Conservation (phyloP, 306 rosid species). For the Trifolium repens region DNA sequence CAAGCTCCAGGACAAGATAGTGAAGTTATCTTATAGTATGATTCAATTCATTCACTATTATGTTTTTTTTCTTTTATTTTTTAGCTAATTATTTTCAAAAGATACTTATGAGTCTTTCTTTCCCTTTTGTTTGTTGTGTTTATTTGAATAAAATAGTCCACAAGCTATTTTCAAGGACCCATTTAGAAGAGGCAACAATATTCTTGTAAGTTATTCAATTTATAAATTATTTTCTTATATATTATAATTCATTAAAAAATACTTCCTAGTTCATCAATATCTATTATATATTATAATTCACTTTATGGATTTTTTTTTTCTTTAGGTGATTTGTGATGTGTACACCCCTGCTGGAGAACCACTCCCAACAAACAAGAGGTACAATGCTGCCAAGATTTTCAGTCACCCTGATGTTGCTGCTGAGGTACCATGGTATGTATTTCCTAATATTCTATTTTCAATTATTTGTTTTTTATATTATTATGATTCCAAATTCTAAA, state of each 20-base stretch:
- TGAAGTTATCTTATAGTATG: slow-evolving; percentile 73
- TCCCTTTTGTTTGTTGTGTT: neutral
- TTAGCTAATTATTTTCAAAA: neutral
- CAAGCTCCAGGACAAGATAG: slow-evolving; percentile 78
- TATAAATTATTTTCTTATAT: neutral
- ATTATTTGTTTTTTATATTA: too few species aligned
- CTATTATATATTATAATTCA: neutral
- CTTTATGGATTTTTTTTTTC: too few species aligned
- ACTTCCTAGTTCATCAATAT: neutral
- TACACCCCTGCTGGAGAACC: slow-evolving; percentile 73
- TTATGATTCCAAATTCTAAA: too few species aligned
- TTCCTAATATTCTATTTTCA: too few species aligned
- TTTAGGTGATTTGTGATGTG: slow-evolving; percentile 65
- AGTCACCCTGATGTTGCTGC: slow-evolving; percentile 59
- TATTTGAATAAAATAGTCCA: slow-evolving; percentile 49
- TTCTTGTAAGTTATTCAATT: slow-evolving; percentile 53
- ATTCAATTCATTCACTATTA: neutral
- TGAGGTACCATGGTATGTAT: slow-evolving; percentile 62
- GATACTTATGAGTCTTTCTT: slow-evolving; percentile 12
- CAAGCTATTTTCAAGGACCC: slow-evolving; percentile 76
- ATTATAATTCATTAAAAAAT: neutral
- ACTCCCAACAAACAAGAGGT: slow-evolving; percentile 45
- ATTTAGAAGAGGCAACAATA: slow-evolving; percentile 64
- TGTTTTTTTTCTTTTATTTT: neutral
- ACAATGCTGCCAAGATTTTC: slow-evolving; percentile 65